Evolutionary conservation across 371 early-diverging fungal species (phyloP).

Genomic region (Entomophthora muscae): DNA sequence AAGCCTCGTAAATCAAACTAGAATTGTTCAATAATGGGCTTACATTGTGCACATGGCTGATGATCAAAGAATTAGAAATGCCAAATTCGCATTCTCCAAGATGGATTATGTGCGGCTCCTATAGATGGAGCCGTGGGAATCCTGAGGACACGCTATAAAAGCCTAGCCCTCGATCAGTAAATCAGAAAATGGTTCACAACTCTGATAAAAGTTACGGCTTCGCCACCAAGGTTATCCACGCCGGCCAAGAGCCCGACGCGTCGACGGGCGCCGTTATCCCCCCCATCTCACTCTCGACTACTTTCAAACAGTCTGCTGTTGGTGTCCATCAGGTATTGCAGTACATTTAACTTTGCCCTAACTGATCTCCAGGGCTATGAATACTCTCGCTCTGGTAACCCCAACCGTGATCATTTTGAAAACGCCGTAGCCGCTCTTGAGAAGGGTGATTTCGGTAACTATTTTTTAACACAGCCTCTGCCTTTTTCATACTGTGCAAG

Average conservation of each 20-base stretch:
- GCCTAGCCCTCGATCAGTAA: too few species aligned
- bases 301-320: conserved; percentile 80
- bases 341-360: neutral
- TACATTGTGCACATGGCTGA: too few species aligned
- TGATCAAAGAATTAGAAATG: too few species aligned
- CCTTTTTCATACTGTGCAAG: too few species aligned
- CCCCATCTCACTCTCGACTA: conserved; percentile 85
- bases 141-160: too few species aligned
- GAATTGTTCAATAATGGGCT: too few species aligned
- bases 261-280: conserved; percentile 92
- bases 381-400: conserved; percentile 92
- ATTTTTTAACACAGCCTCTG: neutral
- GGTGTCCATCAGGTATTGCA: conserved; percentile 65
- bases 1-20: too few species aligned
- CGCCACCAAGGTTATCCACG: conserved; percentile 83
- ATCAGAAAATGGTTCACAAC: conserved; percentile 3
- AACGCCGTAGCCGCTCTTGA: conserved; percentile 82
- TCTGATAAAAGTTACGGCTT: conserved; percentile 24
- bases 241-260: conserved; percentile 73
- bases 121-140: too few species aligned
- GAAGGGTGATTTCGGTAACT: conserved; percentile 49
- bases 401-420: conserved; percentile 81
- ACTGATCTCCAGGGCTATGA: conserved; percentile 52
- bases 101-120: too few species aligned
- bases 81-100: too few species aligned